phyloP scores from a whole-genome alignment of 1,139 yeast species.

The Taiozyma sp. region DNA sequence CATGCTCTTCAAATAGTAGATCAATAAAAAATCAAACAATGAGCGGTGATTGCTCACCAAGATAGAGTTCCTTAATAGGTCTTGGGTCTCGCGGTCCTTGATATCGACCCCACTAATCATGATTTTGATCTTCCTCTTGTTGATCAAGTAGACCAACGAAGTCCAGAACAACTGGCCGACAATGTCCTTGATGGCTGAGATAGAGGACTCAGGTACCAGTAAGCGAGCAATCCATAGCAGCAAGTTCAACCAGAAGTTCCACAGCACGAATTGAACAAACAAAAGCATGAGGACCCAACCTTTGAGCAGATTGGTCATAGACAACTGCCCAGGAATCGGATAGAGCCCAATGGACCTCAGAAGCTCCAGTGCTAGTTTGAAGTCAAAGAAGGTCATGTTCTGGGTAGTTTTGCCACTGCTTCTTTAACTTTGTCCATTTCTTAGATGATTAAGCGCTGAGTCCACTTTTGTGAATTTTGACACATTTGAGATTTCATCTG shows the following conservation, averaged over 20 bases:
- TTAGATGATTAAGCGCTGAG: background rate
- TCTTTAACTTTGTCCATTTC: background rate
- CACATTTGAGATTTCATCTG: background rate
- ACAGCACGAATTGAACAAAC: conserved; percentile 5
- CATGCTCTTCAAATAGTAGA: conserved; percentile 23
- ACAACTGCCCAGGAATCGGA: conserved; percentile 16
- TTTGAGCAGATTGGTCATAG: conserved; percentile 11
- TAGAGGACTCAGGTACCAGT: conserved; percentile 11
- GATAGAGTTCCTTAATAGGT: conserved; percentile 14
- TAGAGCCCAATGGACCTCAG: conserved; percentile 16
- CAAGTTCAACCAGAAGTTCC: conserved; percentile 9
- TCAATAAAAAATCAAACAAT: conserved; percentile 25
- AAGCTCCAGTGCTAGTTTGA: conserved; percentile 11
- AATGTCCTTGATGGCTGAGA: background rate
- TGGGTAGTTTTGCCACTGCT: background rate
- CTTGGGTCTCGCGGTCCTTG: conserved; percentile 13
- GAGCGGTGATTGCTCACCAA: conserved; percentile 24
- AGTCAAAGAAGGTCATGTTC: conserved; percentile 1
- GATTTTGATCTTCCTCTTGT: conserved; percentile 20
- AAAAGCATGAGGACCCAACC: conserved; percentile 15
- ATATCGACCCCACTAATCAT: conserved; percentile 22
- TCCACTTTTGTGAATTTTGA: background rate
- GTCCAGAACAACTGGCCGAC: conserved; percentile 17
- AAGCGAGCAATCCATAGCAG: conserved; percentile 6
- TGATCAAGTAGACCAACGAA: conserved; percentile 17